Evolutionary conservation across 78 protist species (phyloP).

Genomic region (Dictyostelium firmibasis): DNA sequence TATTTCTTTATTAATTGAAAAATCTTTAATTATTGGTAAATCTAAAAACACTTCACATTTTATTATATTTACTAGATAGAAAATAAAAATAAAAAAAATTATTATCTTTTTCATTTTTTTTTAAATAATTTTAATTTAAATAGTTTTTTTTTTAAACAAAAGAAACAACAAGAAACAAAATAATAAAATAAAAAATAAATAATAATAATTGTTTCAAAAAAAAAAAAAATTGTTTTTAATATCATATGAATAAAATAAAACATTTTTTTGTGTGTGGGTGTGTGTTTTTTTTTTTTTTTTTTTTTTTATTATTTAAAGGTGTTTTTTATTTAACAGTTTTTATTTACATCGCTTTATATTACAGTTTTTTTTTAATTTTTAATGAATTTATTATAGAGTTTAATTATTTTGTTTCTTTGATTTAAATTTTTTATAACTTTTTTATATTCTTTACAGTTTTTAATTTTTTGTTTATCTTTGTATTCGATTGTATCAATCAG

Average conservation of each 20-base stretch:
- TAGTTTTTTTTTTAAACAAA: background rate
- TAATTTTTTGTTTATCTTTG: background rate
- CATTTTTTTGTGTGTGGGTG: background rate
- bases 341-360: background rate
- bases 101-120: background rate
- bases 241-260: too few relatives aligned
- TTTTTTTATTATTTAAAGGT: too few relatives aligned
- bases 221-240: too few relatives aligned
- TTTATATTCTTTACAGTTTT: slow-evolving; percentile 2
- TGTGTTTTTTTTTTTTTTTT: background rate
- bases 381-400: background rate
- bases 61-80: background rate
- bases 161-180: background rate
- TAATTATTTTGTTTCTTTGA: background rate
- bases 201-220: too few relatives aligned
- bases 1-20: background rate
- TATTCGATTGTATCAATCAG: background rate
- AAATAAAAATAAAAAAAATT: background rate
- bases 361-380: background rate
- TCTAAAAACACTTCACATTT: background rate
- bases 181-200: background rate
- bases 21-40: background rate
- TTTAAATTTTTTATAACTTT: background rate
- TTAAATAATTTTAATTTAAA: too few relatives aligned
- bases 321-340: background rate